A percentile compares a stretch with the other conserved stretches of the same genome.
phyloP scores from a whole-genome alignment of 2,329 filamentous ascomycete genomes.

The Ambrosiella xylebori region DNA sequence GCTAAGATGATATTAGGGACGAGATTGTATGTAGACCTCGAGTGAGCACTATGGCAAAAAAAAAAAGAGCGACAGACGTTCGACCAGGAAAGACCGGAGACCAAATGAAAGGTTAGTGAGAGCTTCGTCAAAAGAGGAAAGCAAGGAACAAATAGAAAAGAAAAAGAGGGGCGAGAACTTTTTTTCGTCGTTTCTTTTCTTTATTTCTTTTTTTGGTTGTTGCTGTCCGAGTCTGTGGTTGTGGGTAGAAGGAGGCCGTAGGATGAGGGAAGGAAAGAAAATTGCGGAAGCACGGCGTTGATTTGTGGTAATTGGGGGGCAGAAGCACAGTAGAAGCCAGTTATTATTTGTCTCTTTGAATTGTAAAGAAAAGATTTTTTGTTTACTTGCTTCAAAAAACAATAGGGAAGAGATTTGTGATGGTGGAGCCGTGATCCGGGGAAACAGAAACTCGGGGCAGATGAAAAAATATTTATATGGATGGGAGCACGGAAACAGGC shows the following conservation, averaged over 20 bases:
- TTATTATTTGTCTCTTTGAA: too few species aligned
- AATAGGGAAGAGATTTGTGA: background rate
- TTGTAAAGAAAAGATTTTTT: too few species aligned
- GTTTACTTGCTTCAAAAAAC: too few species aligned
- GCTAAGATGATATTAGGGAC: background rate
- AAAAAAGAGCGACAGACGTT: background rate
- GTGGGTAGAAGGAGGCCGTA: background rate
- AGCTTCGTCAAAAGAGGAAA: background rate
- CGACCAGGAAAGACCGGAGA: background rate
- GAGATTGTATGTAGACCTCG: background rate
- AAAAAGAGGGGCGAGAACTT: background rate
- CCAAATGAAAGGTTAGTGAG: background rate
- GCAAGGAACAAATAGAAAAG: background rate
- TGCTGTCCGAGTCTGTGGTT: background rate
- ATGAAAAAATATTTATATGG: background rate
- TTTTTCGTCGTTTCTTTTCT: background rate
- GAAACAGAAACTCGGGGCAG: background rate
- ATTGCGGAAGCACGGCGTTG: too few species aligned
- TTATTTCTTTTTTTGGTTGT: background rate
- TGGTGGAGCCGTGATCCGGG: background rate
- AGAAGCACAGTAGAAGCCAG: too few species aligned
- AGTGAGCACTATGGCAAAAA: background rate
- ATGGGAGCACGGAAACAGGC: background rate
- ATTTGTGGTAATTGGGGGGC: too few species aligned
- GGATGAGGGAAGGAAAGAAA: too few species aligned